Percentiles rank a stretch among this genome's conserved stretches.
Evolutionary conservation across 345 rosid species (phyloP).

Genomic region (Bruguiera gymnorhiza): DNA sequence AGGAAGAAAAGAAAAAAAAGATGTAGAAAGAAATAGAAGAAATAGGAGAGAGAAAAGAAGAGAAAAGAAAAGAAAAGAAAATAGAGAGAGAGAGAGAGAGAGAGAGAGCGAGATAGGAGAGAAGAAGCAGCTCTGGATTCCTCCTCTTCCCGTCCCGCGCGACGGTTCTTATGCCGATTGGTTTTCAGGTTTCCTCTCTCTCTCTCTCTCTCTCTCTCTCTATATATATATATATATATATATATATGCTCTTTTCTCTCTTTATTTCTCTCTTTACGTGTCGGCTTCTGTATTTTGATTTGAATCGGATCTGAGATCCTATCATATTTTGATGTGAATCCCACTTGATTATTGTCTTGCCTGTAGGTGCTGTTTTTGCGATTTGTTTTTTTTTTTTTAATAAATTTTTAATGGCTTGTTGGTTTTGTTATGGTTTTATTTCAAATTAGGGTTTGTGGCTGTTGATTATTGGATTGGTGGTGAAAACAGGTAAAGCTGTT

Average conservation of each 20-base stretch:
- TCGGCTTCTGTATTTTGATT: constrained; percentile 8
- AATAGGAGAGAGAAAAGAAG: not conserved
- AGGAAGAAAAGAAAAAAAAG: too few relatives aligned
- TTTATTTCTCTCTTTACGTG: not conserved
- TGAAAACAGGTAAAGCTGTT: too few relatives aligned
- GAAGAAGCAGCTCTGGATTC: constrained; percentile 60
- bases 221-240: too few relatives aligned
- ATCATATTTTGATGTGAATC: not conserved
- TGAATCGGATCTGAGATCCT: constrained; percentile 22
- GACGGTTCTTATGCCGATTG: constrained; percentile 79
- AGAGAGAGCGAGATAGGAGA: not conserved
- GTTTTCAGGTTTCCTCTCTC: constrained; percentile 45
- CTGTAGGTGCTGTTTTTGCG: not conserved
- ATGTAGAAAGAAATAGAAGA: too few relatives aligned
- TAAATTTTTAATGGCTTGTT: too few relatives aligned
- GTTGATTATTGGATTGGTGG: not conserved
- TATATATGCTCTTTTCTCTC: not conserved
- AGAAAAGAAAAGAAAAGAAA: too few relatives aligned
- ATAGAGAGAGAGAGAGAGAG: not conserved
- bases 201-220: not conserved
- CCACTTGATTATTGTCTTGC: not conserved
- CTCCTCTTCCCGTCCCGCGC: constrained; percentile 60
- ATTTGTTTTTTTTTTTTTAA: not conserved
- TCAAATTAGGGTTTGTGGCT: not conserved
- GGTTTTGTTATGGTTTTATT: too few relatives aligned